These are phyloP conservation scores for Microbotryum saponariae DNA, from an alignment of 1,284 basidiomycete genomes.

Conservation along the genomic window DNA sequence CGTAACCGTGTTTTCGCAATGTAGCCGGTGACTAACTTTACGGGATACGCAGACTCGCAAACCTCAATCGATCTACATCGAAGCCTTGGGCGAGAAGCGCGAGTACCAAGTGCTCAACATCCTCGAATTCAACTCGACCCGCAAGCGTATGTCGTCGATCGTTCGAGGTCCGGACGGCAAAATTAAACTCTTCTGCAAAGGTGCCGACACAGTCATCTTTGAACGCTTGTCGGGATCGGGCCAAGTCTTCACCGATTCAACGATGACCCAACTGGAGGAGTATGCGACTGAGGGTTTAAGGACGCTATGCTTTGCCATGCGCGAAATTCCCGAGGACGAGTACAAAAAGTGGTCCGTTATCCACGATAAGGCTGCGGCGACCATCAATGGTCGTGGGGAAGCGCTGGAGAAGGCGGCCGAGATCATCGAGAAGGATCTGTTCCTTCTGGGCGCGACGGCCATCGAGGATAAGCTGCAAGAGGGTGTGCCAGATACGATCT, in stretches of 20 bases:
- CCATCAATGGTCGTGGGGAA: conserved; percentile 85
- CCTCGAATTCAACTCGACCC: conserved; percentile 96
- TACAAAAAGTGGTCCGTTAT: conserved; percentile 81
- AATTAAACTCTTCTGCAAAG: conserved; percentile 94
- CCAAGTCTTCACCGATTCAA: conserved; percentile 79
- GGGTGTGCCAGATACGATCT: conserved; percentile 95
- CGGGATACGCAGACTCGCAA: conserved; percentile 66
- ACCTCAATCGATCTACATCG: conserved; percentile 87
- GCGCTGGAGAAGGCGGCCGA: conserved; percentile 92
- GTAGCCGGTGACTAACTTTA: background rate
- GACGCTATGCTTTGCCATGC: conserved; percentile 90
- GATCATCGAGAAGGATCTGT: conserved; percentile 87
- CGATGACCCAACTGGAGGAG: conserved; percentile 86
- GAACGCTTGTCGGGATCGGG: conserved; percentile 69
- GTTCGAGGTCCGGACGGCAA: conserved; percentile 79
- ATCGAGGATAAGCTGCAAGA: conserved; percentile 99
- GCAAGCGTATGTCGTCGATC: conserved; percentile 96
- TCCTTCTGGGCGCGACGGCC: conserved; percentile 89
- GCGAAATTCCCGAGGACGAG: conserved; percentile 83
- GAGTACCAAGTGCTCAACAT: conserved; percentile 93
- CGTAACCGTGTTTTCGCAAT: background rate
- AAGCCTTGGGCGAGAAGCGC: conserved; percentile 60
- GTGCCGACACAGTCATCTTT: conserved; percentile 93
- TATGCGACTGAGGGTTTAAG: conserved; percentile 94
- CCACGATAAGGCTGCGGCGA: conserved; percentile 84